Base-by-base conservation (phyloP, 768 basidiomycete genomes). In the Mycena albidolilacea region DNA sequence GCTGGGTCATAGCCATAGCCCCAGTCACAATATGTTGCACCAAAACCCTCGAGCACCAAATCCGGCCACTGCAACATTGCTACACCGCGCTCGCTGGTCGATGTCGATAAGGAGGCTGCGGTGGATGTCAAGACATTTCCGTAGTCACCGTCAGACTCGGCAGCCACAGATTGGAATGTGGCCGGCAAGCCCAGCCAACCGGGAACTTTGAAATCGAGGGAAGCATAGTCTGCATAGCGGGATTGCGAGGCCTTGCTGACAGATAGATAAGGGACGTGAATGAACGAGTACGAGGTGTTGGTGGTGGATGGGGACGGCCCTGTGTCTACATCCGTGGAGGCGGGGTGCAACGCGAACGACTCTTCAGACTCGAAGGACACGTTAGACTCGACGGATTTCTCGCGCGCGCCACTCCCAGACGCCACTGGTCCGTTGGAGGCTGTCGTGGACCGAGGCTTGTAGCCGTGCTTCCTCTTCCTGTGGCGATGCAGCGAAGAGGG, bases 381-480 rank as follows among this genome's bases (percentile, higher is more conserved):
- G 3, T 17, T 44, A 35, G 65, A 72, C 41, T 67, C 67, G 38
- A 68, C 62, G 44, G 71, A 72, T 8, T 62, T 61, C 14, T 55
- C 60, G 30, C 71, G 71, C 5, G 64, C 17, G 41, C 71, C 70
- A 19, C 70, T 72, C 19, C 71, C 65, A 15, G 71, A 67, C 30
- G 71, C 65, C 37, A 44, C 43, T 44, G 61, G 69, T 19, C 39
- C 59, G 35, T 15, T 54, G 11, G 64, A 44, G 10, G 65, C 61
- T 14, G 64, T 35, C 35, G 37, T 35, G 12, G 57, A 55, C 35
- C 43, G 59, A 38, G 71, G 41, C 65, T 67, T 43, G 21, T 62
- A 63, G 19, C 65, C 71, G 44, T 72, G 71, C 65, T 67, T 72
- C 58, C 71, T 62, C 72, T 69, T 73, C 64, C 67, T 50, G 63